phyloP scores from a whole-genome alignment of 2,329 filamentous ascomycete genomes.

The Fusarium armeniacum region DNA sequence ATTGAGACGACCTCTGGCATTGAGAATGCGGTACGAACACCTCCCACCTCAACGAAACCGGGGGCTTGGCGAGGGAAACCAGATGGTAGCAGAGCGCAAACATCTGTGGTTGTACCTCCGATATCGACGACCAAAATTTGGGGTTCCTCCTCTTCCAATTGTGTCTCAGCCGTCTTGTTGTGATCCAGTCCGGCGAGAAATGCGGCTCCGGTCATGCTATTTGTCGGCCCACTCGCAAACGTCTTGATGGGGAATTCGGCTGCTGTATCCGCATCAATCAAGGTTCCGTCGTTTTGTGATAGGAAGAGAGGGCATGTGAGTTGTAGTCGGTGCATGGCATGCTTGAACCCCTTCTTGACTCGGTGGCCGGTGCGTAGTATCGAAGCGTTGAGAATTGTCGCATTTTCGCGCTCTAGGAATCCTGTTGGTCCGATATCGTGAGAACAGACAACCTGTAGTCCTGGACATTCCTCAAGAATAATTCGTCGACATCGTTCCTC shows the following conservation, averaged over 20 bases:
- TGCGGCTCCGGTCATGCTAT: constrained; percentile 67
- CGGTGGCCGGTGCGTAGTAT: constrained; percentile 62
- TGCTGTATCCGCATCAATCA: constrained; percentile 63
- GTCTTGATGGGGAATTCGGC: constrained; percentile 66
- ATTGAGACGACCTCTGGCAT: constrained; percentile 70
- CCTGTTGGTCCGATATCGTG: constrained; percentile 61
- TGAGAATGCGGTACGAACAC: constrained; percentile 71
- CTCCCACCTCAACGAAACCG: constrained; percentile 69
- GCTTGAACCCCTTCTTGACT: constrained; percentile 63
- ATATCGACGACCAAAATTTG: constrained; percentile 68
- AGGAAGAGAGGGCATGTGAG: constrained; percentile 62
- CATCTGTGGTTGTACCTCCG: constrained; percentile 73
- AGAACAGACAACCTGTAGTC: constrained; percentile 58
- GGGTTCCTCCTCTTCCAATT: constrained; percentile 39
- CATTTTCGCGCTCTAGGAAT: constrained; percentile 65
- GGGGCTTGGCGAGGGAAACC: constrained; percentile 73
- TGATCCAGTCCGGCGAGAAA: constrained; percentile 65
- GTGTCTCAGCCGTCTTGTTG: constrained; percentile 37
- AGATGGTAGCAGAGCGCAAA: constrained; percentile 68
- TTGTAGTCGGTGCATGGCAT: constrained; percentile 60
- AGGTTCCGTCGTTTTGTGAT: constrained; percentile 68
- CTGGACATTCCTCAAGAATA: constrained; percentile 55
- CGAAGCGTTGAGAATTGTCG: constrained; percentile 68
- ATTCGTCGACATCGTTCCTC: constrained; percentile 58
- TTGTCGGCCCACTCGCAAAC: constrained; percentile 68